Conservation (phyloP, 768 basidiomycete species). For the Lentinula lateritia region DNA sequence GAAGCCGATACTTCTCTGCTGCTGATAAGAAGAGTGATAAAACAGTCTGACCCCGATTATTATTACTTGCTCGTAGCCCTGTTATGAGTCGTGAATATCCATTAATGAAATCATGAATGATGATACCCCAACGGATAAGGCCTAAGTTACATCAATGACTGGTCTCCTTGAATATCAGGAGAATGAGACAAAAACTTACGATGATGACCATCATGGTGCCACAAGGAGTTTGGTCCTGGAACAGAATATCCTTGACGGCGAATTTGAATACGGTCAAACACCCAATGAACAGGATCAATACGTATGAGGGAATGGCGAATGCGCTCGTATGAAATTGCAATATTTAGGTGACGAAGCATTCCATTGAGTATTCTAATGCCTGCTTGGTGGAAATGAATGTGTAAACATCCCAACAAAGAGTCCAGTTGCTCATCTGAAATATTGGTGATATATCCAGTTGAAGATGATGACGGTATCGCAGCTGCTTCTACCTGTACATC, state of each 20-base stretch:
- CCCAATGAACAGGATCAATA: slow-evolving; percentile 8
- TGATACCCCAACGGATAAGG: slow-evolving; percentile 25
- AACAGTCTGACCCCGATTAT: slow-evolving; percentile 34
- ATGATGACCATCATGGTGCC: slow-evolving; percentile 34
- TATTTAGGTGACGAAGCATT: slow-evolving; percentile 11
- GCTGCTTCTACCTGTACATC: too few species aligned
- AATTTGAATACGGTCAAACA: slow-evolving; percentile 16
- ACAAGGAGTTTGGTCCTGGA: slow-evolving; percentile 24
- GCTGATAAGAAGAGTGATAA: slow-evolving; percentile 22
- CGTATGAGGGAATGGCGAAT: slow-evolving; percentile 10
- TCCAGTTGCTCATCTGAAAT: too few species aligned
- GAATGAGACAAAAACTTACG: slow-evolving; percentile 14
- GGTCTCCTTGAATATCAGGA: not conserved
- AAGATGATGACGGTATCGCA: too few species aligned
- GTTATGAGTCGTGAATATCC: slow-evolving; percentile 23
- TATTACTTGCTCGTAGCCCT: slow-evolving; percentile 27
- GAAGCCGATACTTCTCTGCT: slow-evolving; percentile 19
- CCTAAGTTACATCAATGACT: slow-evolving; percentile 12
- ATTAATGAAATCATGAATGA: slow-evolving; percentile 15
- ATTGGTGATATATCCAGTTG: too few species aligned
- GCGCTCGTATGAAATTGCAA: slow-evolving; percentile 9
- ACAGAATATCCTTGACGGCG: slow-evolving; percentile 18
- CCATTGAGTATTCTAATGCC: slow-evolving; percentile 17
- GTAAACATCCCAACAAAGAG: slow-evolving; percentile 6
- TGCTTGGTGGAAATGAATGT: slow-evolving; percentile 8